Conservation (phyloP, 75 land plant species). For the Azolla pinnata region DNA sequence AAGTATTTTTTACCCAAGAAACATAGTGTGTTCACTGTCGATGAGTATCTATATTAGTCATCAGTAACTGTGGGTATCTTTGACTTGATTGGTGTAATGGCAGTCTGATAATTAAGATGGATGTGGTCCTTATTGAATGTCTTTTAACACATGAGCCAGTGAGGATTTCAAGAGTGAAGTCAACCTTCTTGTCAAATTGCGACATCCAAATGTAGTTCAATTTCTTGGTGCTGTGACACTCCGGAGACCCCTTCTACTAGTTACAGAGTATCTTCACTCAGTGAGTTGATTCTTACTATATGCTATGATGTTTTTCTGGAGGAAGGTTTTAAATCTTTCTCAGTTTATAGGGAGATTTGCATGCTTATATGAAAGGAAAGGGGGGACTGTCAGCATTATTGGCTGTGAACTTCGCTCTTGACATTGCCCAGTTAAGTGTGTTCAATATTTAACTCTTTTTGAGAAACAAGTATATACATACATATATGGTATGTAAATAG, state of each 20-base stretch:
- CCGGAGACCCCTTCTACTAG: slow-evolving; percentile 67
- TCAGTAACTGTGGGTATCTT: no score
- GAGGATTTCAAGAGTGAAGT: slow-evolving; percentile 92
- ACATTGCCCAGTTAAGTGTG: slow-evolving; percentile 88
- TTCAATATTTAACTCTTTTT: no score
- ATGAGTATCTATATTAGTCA: no score
- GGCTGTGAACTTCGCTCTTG: slow-evolving; percentile 70
- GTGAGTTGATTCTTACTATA: slow-evolving; percentile 18
- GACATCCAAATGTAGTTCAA: slow-evolving; percentile 93
- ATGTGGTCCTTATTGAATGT: not conserved
- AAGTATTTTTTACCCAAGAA: no score
- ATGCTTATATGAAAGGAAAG: slow-evolving; percentile 58
- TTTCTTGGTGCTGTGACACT: slow-evolving; percentile 94
- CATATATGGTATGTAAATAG: no score
- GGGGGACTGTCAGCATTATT: slow-evolving; percentile 48
- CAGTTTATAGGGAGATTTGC: slow-evolving; percentile 67
- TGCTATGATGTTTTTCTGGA: not conserved
- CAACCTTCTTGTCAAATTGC: slow-evolving; percentile 71
- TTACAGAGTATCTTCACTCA: slow-evolving; percentile 76
- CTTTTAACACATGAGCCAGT: slow-evolving; percentile 34
- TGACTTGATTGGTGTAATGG: no score
- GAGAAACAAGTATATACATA: no score
- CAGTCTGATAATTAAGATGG: no score
- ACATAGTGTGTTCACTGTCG: no score
- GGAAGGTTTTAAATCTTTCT: not conserved